Percentiles rank a stretch among this genome's conserved stretches.
phyloP scores from a whole-genome alignment of 148 eudicot genomes.

The Rhododendron vialii region DNA sequence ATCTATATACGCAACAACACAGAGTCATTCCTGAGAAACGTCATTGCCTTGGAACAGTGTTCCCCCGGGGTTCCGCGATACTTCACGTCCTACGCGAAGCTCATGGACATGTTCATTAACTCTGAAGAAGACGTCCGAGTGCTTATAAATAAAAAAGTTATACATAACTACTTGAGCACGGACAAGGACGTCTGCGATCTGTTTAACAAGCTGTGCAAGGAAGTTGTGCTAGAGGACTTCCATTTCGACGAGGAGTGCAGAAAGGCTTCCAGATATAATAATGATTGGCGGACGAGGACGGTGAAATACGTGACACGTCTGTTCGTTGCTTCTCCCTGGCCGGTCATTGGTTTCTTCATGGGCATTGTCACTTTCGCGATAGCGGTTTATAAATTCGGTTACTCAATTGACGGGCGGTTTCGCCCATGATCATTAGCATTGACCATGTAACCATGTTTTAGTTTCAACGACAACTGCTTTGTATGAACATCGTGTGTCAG shows the following conservation, averaged over 20 bases:
- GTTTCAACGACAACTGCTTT: too few relatives aligned
- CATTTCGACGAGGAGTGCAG: too few relatives aligned
- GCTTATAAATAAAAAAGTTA: neutral
- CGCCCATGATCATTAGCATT: too few relatives aligned
- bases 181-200: neutral
- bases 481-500: too few relatives aligned
- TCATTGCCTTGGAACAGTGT: neutral
- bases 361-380: too few relatives aligned
- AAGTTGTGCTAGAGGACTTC: too few relatives aligned
- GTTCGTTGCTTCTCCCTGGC: neutral
- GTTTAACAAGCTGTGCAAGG: neutral
- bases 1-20: neutral
- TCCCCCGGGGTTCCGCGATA: neutral
- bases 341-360: too few relatives aligned
- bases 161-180: neutral
- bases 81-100: neutral
- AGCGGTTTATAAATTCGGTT: too few relatives aligned
- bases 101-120: neutral
- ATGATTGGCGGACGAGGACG: too few relatives aligned
- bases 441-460: too few relatives aligned
- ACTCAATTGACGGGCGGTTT: too few relatives aligned
- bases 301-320: neutral
- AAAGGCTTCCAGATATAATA: too few relatives aligned
- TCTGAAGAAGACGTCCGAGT: neutral
- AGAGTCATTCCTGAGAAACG: neutral